A percentile compares a stretch with the other conserved stretches of the same genome.
Conservation (phyloP, 1,284 basidiomycete genomes). For the Sanghuangporus sanghuang region DNA sequence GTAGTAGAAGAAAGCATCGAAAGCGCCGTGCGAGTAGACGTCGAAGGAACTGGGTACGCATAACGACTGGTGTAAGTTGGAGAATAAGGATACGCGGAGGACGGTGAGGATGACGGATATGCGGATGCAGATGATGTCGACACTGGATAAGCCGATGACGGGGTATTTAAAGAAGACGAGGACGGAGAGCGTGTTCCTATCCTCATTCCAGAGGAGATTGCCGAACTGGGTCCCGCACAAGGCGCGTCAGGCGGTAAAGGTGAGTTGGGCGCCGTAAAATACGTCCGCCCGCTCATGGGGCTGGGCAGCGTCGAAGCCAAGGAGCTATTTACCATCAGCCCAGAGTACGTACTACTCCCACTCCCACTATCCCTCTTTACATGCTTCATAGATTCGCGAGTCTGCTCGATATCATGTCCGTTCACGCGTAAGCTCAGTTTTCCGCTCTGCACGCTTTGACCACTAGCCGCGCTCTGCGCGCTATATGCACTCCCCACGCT, state of each 20-base stretch:
- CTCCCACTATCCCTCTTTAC: constrained; percentile 1
- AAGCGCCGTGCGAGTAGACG: background rate
- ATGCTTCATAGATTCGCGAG: background rate
- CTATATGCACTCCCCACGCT: background rate
- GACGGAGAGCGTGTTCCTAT: background rate
- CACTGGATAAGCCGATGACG: background rate
- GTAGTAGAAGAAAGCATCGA: background rate
- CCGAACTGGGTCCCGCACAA: background rate
- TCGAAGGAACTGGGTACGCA: background rate
- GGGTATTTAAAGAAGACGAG: background rate
- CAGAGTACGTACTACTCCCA: background rate
- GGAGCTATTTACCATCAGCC: background rate
- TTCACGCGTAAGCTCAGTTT: constrained; percentile 1
- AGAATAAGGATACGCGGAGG: background rate
- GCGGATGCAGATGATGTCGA: background rate
- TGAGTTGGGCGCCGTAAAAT: constrained; percentile 5
- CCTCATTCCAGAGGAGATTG: background rate
- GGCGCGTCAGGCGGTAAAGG: background rate
- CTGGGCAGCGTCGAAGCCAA: background rate
- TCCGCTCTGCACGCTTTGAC: background rate
- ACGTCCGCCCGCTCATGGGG: background rate
- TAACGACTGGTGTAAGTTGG: background rate
- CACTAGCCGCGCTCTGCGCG: background rate
- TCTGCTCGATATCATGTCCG: background rate
- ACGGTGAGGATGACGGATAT: constrained; percentile 2